Conservation (phyloP, 768 basidiomycete species). For the Phaeolepiota aurea region DNA sequence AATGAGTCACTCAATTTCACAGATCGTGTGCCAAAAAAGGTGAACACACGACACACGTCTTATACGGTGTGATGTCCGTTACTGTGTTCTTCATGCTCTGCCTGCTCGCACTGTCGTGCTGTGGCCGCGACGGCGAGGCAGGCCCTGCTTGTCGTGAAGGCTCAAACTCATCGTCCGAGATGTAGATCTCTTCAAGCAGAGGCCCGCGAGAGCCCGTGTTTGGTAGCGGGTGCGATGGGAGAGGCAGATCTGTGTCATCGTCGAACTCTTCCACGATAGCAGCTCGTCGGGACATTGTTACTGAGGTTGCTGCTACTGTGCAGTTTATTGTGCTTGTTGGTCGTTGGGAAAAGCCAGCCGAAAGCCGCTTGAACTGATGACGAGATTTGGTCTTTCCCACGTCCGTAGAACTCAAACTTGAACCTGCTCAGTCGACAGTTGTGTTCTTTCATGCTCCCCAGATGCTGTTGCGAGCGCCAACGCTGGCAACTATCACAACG, state of each 20-base stretch:
- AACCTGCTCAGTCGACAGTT: slow-evolving; percentile 2
- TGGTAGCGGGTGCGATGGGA: slow-evolving; percentile 60
- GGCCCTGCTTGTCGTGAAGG: slow-evolving; percentile 38
- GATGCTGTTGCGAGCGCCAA: slow-evolving; percentile 23
- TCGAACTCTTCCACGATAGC: slow-evolving; percentile 78
- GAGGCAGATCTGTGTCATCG: slow-evolving; percentile 88
- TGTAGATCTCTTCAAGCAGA: slow-evolving; percentile 66
- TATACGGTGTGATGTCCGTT: slow-evolving; percentile 77
- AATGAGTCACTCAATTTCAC: neutral
- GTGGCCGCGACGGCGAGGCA: slow-evolving; percentile 32
- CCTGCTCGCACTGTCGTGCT: slow-evolving; percentile 9
- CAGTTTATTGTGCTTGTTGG: neutral
- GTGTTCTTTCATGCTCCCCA: slow-evolving; percentile 24
- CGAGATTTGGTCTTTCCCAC: slow-evolving; percentile 12
- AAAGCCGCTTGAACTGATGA: too few species aligned
- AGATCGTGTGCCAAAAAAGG: slow-evolving; percentile 5
- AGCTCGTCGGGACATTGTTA: slow-evolving; percentile 58
- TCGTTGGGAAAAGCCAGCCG: too few species aligned
- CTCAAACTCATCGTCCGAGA: slow-evolving; percentile 45
- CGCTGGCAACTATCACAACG: slow-evolving; percentile 17
- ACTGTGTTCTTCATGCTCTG: slow-evolving; percentile 27
- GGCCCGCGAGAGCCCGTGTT: slow-evolving; percentile 65
- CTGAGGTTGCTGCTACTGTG: neutral
- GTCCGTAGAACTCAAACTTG: slow-evolving; percentile 6
- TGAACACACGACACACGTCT: slow-evolving; percentile 45